Evolutionary conservation across 1,284 basidiomycete genomes (phyloP).

Genomic region (Cutaneotrichosporon dermatis): DNA sequence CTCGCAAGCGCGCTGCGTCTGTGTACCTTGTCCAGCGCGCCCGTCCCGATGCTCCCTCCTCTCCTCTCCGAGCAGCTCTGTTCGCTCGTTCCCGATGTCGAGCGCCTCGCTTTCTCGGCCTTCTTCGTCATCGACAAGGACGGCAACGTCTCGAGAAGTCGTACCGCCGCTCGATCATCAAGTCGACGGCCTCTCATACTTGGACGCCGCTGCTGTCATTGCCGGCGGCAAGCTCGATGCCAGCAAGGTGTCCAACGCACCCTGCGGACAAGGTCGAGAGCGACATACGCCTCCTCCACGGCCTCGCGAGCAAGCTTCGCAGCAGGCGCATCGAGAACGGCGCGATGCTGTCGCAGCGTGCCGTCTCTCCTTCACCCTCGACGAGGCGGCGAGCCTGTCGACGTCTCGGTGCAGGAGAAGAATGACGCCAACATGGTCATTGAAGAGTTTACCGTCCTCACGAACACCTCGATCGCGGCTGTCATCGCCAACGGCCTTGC

Average conservation of each 20-base stretch:
- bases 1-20: conserved; percentile 91
- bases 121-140: conserved; percentile 83
- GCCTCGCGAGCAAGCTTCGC: conserved; percentile 68
- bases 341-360: conserved; percentile 67
- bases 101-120: conserved; percentile 83
- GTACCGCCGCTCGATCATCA: conserved; percentile 90
- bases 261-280: conserved; percentile 59
- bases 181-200: conserved; percentile 73
- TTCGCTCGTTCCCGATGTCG: conserved; percentile 78
- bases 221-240: conserved; percentile 63
- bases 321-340: conserved; percentile 73
- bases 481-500: conserved; percentile 89
- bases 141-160: conserved; percentile 78
- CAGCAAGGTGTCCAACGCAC: conserved; percentile 58
- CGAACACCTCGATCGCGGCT: conserved; percentile 85
- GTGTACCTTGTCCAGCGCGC: conserved; percentile 94
- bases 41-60: conserved; percentile 94
- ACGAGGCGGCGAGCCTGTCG: conserved; percentile 75
- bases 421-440: conserved; percentile 75
- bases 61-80: conserved; percentile 86
- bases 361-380: conserved; percentile 74
- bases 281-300: conserved; percentile 66
- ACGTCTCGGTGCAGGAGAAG: conserved; percentile 64
- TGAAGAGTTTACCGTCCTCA: conserved; percentile 94
- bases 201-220: conserved; percentile 73